phyloP scores from a whole-genome alignment of 2,329 filamentous ascomycete species.

The Monosporascus sp. region DNA sequence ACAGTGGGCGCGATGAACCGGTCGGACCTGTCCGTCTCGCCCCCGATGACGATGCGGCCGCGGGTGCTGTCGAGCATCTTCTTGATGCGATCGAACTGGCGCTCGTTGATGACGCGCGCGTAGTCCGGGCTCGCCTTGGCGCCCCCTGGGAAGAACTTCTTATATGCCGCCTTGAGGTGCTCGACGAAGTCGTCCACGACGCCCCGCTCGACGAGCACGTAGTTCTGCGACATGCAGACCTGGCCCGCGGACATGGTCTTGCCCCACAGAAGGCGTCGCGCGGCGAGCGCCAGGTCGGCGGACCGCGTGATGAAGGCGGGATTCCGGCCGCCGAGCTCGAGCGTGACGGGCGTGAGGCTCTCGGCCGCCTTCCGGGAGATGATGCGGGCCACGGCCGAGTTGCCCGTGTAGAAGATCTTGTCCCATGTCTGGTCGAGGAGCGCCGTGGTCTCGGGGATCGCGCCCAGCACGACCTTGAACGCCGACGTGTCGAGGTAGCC shows the following conservation, averaged over 20 bases:
- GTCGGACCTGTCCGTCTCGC: conserved; percentile 71
- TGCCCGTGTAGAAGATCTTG: conserved; percentile 97
- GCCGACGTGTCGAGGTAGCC: conserved; percentile 70
- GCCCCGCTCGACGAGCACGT: conserved; percentile 75
- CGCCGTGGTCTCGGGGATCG: conserved; percentile 71
- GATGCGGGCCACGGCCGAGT: conserved; percentile 73
- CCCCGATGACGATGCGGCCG: conserved; percentile 84
- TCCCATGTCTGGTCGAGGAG: conserved; percentile 89
- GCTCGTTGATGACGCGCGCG: conserved; percentile 72
- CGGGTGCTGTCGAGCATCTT: conserved; percentile 80
- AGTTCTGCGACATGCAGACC: conserved; percentile 90
- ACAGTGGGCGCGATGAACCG: conserved; percentile 89
- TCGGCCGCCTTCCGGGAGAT: conserved; percentile 86
- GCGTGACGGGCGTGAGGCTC: conserved; percentile 77
- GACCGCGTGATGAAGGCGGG: conserved; percentile 87
- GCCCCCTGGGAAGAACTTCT: conserved; percentile 80
- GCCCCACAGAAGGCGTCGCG: conserved; percentile 80
- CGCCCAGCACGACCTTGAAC: conserved; percentile 77
- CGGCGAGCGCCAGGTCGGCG: conserved; percentile 74
- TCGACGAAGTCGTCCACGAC: conserved; percentile 68
- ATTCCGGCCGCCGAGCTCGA: conserved; percentile 90
- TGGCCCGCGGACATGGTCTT: conserved; percentile 87
- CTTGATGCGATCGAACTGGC: conserved; percentile 79
- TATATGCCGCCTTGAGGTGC: conserved; percentile 65
- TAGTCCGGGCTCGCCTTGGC: conserved; percentile 74